Evolutionary conservation across 306 rosid species (phyloP).

Genomic region (Cicer arietinum): DNA sequence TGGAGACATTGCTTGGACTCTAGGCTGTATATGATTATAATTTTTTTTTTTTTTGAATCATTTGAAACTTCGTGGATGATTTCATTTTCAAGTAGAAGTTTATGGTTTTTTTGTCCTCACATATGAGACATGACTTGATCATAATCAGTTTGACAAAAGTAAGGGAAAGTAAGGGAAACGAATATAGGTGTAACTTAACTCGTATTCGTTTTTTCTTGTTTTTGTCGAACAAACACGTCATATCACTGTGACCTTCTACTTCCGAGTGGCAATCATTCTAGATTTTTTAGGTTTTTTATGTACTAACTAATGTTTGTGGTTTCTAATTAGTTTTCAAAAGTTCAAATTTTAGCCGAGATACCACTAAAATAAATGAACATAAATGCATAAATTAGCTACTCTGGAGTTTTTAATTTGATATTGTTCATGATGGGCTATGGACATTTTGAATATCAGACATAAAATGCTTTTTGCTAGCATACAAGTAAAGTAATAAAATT

Average conservation of each 20-base stretch:
- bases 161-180: background rate
- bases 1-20: background rate
- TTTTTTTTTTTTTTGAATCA: background rate
- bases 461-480: slow-evolving; percentile 17
- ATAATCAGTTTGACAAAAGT: background rate
- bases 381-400: slow-evolving; percentile 16
- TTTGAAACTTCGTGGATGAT: background rate
- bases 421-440: background rate
- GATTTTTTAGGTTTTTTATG: background rate
- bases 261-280: background rate
- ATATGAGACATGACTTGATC: background rate
- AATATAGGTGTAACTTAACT: no score
- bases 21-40: background rate
- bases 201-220: background rate
- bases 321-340: background rate
- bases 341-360: slow-evolving; percentile 3
- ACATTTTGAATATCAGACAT: slow-evolving; percentile 6
- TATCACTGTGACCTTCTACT: background rate
- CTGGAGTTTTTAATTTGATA: background rate
- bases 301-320: background rate
- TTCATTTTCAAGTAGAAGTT: background rate
- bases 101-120: background rate
- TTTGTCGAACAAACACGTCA: background rate
- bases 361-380: background rate
- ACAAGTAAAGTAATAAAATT: slow-evolving; percentile 4